A percentile compares a stretch with the other conserved stretches of the same genome.
phyloP scores from a whole-genome alignment of 2,329 filamentous ascomycete species.

The Samsoniella hepiali region DNA sequence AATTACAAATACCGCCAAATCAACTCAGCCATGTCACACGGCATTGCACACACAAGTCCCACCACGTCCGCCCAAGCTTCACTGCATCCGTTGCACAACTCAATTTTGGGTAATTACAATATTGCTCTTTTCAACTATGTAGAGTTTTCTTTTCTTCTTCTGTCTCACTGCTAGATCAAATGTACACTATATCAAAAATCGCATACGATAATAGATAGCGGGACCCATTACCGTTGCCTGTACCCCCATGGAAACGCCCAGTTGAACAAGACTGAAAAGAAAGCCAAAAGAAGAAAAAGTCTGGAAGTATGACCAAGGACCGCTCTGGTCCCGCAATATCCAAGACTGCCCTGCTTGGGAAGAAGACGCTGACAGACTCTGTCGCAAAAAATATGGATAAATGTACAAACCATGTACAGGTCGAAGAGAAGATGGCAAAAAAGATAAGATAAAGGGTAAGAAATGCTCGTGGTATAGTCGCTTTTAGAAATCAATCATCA shows the following conservation, averaged over 20 bases:
- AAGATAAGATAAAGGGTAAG: background rate
- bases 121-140: background rate
- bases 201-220: background rate
- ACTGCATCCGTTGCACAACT: background rate
- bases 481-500: slow-evolving; percentile 20
- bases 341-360: background rate
- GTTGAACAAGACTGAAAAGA: background rate
- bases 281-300: background rate
- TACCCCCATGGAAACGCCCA: slow-evolving; percentile 5
- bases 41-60: background rate
- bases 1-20: background rate
- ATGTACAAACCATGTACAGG: slow-evolving; percentile 11
- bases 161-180: background rate
- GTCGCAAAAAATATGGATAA: slow-evolving; percentile 3
- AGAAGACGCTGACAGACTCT: background rate
- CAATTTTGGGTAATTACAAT: background rate
- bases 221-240: background rate
- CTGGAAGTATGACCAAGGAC: background rate
- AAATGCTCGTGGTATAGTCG: slow-evolving; percentile 15
- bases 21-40: background rate
- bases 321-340: background rate
- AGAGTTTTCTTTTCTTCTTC: background rate
- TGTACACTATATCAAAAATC: slow-evolving; percentile 7
- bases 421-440: background rate
- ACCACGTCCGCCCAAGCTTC: background rate